Evolutionary conservation across 1,284 basidiomycete species (phyloP), one percentile per base, ranked within the genome.

Genomic region (Cutaneotrichosporon dermatis): DNA sequence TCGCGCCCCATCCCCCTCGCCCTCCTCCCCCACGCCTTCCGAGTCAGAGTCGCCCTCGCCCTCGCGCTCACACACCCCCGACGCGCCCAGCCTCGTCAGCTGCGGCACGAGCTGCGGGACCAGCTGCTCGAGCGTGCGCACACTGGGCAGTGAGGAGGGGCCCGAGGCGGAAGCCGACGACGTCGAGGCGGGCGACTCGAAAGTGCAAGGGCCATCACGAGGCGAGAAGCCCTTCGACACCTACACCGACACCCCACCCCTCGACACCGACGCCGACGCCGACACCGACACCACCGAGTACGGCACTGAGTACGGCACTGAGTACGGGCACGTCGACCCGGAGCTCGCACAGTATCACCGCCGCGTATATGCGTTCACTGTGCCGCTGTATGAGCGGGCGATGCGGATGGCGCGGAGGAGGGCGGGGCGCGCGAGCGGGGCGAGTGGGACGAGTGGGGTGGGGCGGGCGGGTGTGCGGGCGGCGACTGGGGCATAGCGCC

Each of bases 301-400:
- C 39, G 39, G 25, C 25, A 25, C 25, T 3, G 25, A 25, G 25
- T 40, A 40, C 37, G 37, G 11, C 39, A 12, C 8, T 8, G 39
- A 40, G 39, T 40, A 40, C 39, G 9, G 12, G 39, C 39, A 8
- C 39, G 39, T 40, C 39, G 39, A 40, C 34, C 46, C 46, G 9
- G 46, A 36, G 8, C 16, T 51, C 10, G 50, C 50, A 10, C 16
- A 39, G 16, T 51, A 51, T 39, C 50, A 51, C 39, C 37, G 37
- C 50, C 39, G 37, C 37, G 16, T 51, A 4, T 41, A 41, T 11
- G 50, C 50, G 4, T 51, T 51, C 16, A 51, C 50, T 6, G 41
- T 41, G 39, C 39, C 50, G 15, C 50, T 51, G 16, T 51, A 51
- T 12, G 50, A 51, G 16, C 46, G 46, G 33, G 46, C 46, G 13